Evolutionary conservation across 257 asterid species (phyloP).

Genomic region (Echium plantagineum): DNA sequence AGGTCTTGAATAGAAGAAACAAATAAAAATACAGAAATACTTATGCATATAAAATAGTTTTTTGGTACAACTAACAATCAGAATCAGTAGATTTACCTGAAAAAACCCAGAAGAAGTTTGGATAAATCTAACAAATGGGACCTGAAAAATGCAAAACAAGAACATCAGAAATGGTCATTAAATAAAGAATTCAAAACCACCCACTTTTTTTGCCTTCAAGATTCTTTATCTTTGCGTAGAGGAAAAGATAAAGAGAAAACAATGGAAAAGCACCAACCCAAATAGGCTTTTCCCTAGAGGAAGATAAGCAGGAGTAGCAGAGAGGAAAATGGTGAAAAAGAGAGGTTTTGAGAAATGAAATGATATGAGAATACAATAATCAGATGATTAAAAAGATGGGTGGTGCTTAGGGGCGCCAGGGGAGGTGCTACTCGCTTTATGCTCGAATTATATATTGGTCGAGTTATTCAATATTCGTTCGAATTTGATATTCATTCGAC

Average conservation of each 20-base stretch:
- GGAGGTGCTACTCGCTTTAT: no score
- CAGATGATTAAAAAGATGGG: neutral
- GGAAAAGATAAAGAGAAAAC: neutral
- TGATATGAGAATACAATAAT: no score
- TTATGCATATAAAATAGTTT: neutral
- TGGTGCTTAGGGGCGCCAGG: no score
- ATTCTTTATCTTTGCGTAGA: neutral
- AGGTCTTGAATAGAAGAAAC: neutral
- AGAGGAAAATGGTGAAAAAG: neutral
- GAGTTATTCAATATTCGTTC: no score
- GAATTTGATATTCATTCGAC: no score
- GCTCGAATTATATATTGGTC: no score
- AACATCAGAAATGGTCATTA: conserved; percentile 8
- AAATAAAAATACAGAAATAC: neutral
- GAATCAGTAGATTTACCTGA: conserved; percentile 25
- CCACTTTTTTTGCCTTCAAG: no score
- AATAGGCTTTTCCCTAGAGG: neutral
- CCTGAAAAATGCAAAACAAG: conserved; percentile 42
- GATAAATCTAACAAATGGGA: conserved; percentile 45
- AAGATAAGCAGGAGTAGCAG: neutral
- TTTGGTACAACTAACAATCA: neutral
- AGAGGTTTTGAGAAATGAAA: no score
- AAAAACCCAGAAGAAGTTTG: no score
- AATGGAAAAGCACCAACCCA: neutral
- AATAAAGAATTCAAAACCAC: no score